Evolutionary conservation across 2,329 filamentous ascomycete genomes (phyloP), one percentile per base, ranked within the genome.

Genomic region (Nemania sp.): DNA sequence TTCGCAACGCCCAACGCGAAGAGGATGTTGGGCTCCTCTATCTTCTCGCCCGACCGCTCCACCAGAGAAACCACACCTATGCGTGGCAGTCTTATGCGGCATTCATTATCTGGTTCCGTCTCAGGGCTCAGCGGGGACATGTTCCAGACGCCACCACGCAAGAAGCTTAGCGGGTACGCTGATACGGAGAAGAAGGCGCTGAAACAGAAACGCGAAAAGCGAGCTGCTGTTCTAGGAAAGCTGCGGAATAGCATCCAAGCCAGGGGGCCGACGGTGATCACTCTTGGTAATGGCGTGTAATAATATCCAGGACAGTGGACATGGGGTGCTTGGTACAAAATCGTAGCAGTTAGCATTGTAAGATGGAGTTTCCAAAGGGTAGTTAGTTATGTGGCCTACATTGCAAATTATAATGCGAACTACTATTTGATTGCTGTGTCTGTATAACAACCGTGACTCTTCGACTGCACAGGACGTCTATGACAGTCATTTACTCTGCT

Each of bases 101-200:
- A 70, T 60, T 73, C 72, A 17, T 57, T 73, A 33, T 71, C 77
- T 22, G 76, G 74, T 11, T 74, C 80, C 12, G 67, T 75, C 2
- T 68, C 68, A 40, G 67, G 69, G 42, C 65, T 68, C 5, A 58
- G 68, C 28, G 60, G 63, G 5, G 64, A 66, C 44, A 60, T 66
- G 44, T 62, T 66, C 37, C 63, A 70, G 55, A 79, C 79, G 17
- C 75, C 81, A 22, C 79, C 81, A 2, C 73, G 82, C 37, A 86
- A 82, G 73, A 86, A 85, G 74, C 63, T 86, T 52, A 84, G 77
- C 56, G 82, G 82, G 15, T 87, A 83, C 61, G 83, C 77, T 53
- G 72, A 75, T 26, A 76, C 79, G 47, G 85, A 88, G 66, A 86
- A 84, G 72, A 72, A 71, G 23, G 75, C 75, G 23, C 67, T 86